Percentiles rank a stretch among this genome's conserved stretches.
Conservation (phyloP, 345 rosid species). For the Hypericum androsaemum region DNA sequence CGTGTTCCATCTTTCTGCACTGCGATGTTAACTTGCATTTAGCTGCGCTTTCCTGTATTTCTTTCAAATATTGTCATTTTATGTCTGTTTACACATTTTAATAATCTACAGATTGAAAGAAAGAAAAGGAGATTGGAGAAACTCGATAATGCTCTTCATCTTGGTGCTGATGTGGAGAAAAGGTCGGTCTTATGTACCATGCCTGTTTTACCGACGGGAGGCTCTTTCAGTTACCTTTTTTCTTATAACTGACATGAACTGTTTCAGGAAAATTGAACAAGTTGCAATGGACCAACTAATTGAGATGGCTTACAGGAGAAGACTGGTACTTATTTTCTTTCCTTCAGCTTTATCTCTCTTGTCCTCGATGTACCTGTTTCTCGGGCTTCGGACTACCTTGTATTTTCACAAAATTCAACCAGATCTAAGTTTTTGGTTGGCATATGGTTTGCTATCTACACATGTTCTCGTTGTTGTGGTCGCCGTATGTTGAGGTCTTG, state of each 20-base stretch:
- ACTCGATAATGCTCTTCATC: slow-evolving; percentile 44
- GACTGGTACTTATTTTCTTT: slow-evolving; percentile 44
- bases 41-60: not conserved
- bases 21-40: no score
- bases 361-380: no score
- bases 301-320: slow-evolving; percentile 70
- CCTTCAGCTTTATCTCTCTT: not conserved
- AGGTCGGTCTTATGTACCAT: slow-evolving; percentile 35
- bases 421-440: no score
- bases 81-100: slow-evolving; percentile 9
- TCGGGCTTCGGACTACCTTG: no score
- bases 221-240: not conserved
- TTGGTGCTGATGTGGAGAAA: slow-evolving; percentile 42
- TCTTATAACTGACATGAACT: slow-evolving; percentile 14
- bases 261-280: slow-evolving; percentile 56
- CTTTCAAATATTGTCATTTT: not conserved
- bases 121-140: slow-evolving; percentile 57
- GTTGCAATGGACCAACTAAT: slow-evolving; percentile 80
- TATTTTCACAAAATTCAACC: no score
- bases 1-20: no score
- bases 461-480: no score
- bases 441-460: no score
- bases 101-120: slow-evolving; percentile 39
- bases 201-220: slow-evolving; percentile 9
- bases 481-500: no score